Evolutionary conservation across 371 early-diverging fungal species (phyloP), one percentile per base, ranked within the genome.

Genomic region (Polyrhizophydium stewartii): DNA sequence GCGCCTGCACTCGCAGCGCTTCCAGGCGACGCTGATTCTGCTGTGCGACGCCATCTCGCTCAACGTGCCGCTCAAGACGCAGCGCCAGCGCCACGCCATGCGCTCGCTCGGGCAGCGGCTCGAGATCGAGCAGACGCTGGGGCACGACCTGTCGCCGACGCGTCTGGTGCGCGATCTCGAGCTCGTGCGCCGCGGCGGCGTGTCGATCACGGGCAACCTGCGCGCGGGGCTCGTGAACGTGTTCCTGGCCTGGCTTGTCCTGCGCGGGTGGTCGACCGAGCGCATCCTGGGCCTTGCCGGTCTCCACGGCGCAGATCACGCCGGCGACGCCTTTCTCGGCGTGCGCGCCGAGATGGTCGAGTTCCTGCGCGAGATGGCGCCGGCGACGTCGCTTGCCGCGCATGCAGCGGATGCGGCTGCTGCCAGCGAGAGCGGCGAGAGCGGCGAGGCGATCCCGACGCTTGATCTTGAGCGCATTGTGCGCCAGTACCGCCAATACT

Each of bases 21-120:
- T 74, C 70, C 82, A 79, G 40, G 59, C 62, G 19, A 62, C 76
- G 12, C 55, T 76, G 58, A 70, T 81, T 30, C 49, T 78, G 59
- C 69, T 81, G 13, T 68, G 75, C 55, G 79, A 81, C 55, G 74
- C 77, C 10, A 65, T 69, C 22, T 57, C 67, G 0, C 61, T 59
- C 35, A 61, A 58, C 24, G 31, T 64, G 40, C 56, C 60, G 35
- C 21, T 16, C 16, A 30, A 17, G 22, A 25, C 25, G 59, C 37
- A 33, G 58, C 28, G 12, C 32, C 6, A 27, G 64, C 41, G 60
- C 51, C n/a, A 30, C 67, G 25, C 50, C 71, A 24, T 33, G 55
- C 28, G 21, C 55, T 12, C 33, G 67, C 22, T 69, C 66, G 12
- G 62, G 47, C n/a, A 31, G 38, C 28, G 37, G 37, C 63, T 79